Percentiles rank a stretch among this genome's conserved stretches.
phyloP scores from a whole-genome alignment of 2,329 filamentous ascomycete genomes.

The Colletotrichum sp. region DNA sequence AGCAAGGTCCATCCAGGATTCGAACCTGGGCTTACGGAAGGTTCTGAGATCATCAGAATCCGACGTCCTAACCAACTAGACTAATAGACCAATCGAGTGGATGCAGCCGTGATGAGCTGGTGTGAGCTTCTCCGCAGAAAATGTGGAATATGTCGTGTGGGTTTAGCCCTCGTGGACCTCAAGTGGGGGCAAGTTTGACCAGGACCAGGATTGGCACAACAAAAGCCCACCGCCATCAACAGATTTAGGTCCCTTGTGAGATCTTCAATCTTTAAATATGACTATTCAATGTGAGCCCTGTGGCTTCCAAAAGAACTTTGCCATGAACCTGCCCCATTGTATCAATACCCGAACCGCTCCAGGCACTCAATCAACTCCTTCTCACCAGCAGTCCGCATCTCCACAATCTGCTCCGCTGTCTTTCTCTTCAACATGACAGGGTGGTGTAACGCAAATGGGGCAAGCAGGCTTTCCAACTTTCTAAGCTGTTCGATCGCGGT shows the following conservation, averaged over 20 bases:
- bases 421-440: not conserved
- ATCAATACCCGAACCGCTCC: not conserved
- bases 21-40: slow-evolving; percentile 17
- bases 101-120: fast-evolving
- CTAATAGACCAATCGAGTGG: not conserved
- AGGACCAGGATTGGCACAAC: not conserved
- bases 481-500: not conserved
- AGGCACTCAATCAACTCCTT: not conserved
- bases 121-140: fast-evolving
- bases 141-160: not conserved
- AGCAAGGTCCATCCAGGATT: slow-evolving; percentile 26
- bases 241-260: not conserved
- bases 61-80: slow-evolving; percentile 19
- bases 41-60: not conserved
- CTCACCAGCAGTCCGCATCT: not conserved
- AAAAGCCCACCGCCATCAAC: not conserved
- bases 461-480: not conserved
- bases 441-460: not conserved
- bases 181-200: not conserved
- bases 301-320: not conserved
- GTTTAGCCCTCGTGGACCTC: not conserved
- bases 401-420: not conserved
- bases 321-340: not conserved
- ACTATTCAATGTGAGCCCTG: fast-evolving
- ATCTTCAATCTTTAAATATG: not conserved